These are phyloP conservation scores for Solanum tarijense DNA, from an alignment of 257 asterid genomes.

Conservation along the genomic window DNA sequence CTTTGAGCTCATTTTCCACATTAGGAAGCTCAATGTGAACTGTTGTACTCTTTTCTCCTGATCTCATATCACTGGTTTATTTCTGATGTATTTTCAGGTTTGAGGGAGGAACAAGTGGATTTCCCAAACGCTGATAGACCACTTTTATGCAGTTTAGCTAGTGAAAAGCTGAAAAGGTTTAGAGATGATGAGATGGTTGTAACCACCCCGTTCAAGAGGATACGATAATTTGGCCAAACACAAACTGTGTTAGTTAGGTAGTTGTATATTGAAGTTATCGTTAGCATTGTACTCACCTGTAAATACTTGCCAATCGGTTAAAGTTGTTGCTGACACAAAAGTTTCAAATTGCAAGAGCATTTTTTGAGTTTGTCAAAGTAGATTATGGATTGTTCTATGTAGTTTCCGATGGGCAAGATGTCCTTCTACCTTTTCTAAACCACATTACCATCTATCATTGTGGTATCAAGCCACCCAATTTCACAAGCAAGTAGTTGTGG, in stretches of 20 bases:
- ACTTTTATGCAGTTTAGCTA: conserved; percentile 23
- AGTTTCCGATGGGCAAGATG: not conserved
- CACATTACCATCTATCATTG: not conserved
- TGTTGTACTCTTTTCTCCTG: not conserved
- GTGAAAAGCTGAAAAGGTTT: conserved; percentile 26
- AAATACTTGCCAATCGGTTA: not conserved
- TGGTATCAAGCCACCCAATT: not conserved
- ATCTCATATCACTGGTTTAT: not conserved
- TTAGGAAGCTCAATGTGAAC: not conserved
- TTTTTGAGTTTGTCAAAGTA: not conserved
- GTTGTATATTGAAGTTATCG: not conserved
- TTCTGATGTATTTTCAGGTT: conserved; percentile 15
- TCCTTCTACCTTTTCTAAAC: not conserved
- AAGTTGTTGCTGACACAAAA: not conserved
- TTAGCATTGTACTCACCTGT: not conserved
- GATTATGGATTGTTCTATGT: not conserved
- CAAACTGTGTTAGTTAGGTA: not conserved
- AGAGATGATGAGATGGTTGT: conserved; percentile 36
- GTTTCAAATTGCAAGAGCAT: not conserved
- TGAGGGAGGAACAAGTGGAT: conserved; percentile 3
- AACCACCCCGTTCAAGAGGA: conserved; percentile 32
- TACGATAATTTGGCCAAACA: conserved; percentile 6
- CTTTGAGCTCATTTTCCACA: not conserved
- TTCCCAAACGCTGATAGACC: not conserved
- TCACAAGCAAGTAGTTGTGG: too few relatives aligned